A percentile compares a stretch with the other conserved stretches of the same genome.
These are phyloP conservation scores for Amphirosellinia nigrospora DNA, from an alignment of 495 filamentous ascomycete species.

Conservation along the genomic window DNA sequence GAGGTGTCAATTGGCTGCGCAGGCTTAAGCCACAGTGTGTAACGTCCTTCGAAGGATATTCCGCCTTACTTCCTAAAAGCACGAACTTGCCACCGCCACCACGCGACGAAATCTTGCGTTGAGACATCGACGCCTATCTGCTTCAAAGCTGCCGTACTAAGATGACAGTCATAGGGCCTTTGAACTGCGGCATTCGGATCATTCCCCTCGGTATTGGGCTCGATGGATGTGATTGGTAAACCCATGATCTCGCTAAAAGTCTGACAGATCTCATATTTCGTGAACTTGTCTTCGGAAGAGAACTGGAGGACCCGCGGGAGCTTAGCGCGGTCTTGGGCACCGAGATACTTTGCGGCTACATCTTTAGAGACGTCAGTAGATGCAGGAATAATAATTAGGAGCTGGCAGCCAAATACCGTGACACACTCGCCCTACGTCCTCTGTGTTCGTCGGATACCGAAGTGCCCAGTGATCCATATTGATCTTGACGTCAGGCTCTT, in stretches of 20 bases:
- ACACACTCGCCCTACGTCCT: conserved; percentile 85
- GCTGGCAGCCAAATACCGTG: conserved; percentile 44
- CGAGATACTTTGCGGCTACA: conserved; percentile 71
- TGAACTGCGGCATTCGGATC: conserved; percentile 76
- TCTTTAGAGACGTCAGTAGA: conserved; percentile 41
- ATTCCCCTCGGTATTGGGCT: conserved; percentile 73
- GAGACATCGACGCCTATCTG: conserved; percentile 78
- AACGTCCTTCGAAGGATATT: too few species aligned
- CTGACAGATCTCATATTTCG: conserved; percentile 91
- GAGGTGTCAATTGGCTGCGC: too few species aligned
- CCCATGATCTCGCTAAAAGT: conserved; percentile 82
- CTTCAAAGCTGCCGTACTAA: conserved; percentile 76
- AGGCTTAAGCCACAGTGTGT: neutral
- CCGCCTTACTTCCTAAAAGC: conserved; percentile 54
- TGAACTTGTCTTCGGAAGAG: conserved; percentile 83
- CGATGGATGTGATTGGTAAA: conserved; percentile 71
- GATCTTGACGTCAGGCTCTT: conserved; percentile 61
- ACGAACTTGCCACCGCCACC: conserved; percentile 71
- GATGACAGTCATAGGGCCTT: conserved; percentile 88
- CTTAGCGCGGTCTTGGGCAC: conserved; percentile 43
- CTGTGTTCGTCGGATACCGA: conserved; percentile 84
- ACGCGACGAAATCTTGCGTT: conserved; percentile 77
- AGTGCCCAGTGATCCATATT: conserved; percentile 91
- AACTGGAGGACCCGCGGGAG: conserved; percentile 84
- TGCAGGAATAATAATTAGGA: neutral